A percentile compares a stretch with the other conserved stretches of the same genome.
phyloP scores from a whole-genome alignment of 805 yeast species.

The Kodamaea hsintzibuensis region DNA sequence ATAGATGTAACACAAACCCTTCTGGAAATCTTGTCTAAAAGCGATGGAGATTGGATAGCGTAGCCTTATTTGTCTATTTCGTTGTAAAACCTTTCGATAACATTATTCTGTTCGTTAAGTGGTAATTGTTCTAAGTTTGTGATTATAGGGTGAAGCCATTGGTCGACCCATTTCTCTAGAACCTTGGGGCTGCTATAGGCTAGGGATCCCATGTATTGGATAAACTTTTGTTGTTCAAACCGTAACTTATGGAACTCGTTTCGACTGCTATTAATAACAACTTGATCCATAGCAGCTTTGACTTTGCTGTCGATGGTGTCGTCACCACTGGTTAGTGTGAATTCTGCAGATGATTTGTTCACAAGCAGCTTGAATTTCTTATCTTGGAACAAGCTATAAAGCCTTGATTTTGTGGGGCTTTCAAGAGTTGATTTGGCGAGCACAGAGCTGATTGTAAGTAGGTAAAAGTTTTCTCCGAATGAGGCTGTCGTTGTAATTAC shows the following conservation, averaged over 20 bases:
- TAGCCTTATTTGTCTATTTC: background rate
- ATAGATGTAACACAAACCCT: background rate
- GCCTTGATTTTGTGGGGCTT: background rate
- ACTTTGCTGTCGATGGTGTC: conserved; percentile 1
- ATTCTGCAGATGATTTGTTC: conserved; percentile 8
- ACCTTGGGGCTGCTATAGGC: conserved; percentile 6
- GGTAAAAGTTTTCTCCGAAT: conserved; percentile 18
- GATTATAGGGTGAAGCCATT: conserved; percentile 6
- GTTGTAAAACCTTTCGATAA: background rate
- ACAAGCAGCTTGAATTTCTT: conserved; percentile 18
- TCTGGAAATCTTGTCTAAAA: background rate
- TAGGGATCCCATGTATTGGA: conserved; percentile 23
- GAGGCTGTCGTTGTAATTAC: conserved; percentile 18
- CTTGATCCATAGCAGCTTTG: background rate
- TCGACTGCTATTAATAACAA: conserved; percentile 5
- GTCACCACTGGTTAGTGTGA: background rate
- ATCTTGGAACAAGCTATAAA: conserved; percentile 8
- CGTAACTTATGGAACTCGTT: conserved; percentile 13
- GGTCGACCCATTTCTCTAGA: conserved; percentile 17
- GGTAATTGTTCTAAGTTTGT: background rate
- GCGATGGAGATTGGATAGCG: background rate
- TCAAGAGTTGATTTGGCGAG: conserved; percentile 6
- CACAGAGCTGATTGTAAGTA: conserved; percentile 9
- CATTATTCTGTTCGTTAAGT: background rate
- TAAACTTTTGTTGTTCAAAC: conserved; percentile 18